Evolutionary conservation across 78 protist genomes (phyloP).

Genomic region (Chrysochromulina parva): DNA sequence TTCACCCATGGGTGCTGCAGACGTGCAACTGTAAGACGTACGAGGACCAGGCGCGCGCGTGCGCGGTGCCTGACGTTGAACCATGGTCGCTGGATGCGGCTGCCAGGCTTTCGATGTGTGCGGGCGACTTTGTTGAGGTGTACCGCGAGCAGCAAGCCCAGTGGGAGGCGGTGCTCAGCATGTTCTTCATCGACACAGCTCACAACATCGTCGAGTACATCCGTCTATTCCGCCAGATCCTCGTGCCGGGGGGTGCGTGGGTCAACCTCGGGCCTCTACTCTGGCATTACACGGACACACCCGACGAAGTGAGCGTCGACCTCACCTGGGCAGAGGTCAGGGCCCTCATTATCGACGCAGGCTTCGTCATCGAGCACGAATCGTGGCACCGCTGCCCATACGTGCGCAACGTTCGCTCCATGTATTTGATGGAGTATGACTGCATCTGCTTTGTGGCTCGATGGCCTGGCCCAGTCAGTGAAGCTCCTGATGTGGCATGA

Average conservation of each 20-base stretch:
- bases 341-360: conserved; percentile 24
- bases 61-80: neutral
- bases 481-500: too few relatives aligned
- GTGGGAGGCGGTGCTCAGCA: conserved; percentile 81
- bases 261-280: conserved; percentile 79
- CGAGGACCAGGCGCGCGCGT: conserved; percentile 48
- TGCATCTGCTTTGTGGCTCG: conserved; percentile 61
- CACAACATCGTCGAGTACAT: conserved; percentile 82
- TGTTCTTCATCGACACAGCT: conserved; percentile 96
- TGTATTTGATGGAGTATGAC: conserved; percentile 50
- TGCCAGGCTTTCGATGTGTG: conserved; percentile 75
- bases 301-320: conserved; percentile 44
- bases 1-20: conserved; percentile 57
- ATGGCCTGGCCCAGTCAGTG: neutral
- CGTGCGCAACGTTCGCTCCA: conserved; percentile 39
- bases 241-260: conserved; percentile 80
- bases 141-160: conserved; percentile 9
- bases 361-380: conserved; percentile 47
- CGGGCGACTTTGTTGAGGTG: conserved; percentile 86
- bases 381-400: conserved; percentile 6
- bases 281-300: conserved; percentile 46
- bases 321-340: conserved; percentile 60
- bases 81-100: conserved; percentile 5
- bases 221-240: conserved; percentile 59
- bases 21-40: conserved; percentile 22